Conservation (phyloP, 257 asterid genomes). For the Capsicum baccatum region DNA sequence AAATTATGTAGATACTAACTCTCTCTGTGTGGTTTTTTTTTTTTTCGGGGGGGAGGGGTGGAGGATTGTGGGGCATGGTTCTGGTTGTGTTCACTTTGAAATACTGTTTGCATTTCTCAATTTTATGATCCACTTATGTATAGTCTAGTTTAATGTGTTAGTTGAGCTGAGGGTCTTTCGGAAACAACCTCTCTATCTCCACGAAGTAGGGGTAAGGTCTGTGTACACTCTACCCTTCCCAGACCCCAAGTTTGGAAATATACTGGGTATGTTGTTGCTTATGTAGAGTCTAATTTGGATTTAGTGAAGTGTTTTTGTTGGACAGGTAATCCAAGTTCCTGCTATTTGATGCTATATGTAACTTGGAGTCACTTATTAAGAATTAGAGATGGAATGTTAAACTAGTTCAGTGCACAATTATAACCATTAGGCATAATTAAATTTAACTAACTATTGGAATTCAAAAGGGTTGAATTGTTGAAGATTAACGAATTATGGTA, state of each 20-base stretch:
- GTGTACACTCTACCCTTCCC: neutral
- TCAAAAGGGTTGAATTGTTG: neutral
- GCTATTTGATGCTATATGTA: neutral
- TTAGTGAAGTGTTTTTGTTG: neutral
- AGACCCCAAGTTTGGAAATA: neutral
- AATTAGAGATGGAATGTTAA: neutral
- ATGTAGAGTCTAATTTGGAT: constrained; percentile 13
- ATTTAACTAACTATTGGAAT: neutral
- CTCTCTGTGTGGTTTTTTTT: neutral
- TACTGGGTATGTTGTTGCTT: neutral
- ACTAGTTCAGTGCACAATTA: neutral
- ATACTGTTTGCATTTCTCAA: neutral
- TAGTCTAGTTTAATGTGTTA: neutral
- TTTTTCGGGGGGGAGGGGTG: neutral
- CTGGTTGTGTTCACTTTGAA: neutral
- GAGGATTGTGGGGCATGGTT: neutral
- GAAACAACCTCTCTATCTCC: neutral
- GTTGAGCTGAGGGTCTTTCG: neutral
- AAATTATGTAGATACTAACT: neutral
- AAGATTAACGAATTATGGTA: neutral
- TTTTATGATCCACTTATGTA: neutral
- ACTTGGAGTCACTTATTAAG: constrained; percentile 5
- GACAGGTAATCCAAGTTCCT: neutral
- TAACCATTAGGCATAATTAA: neutral
- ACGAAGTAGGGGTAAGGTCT: neutral